Conservation (phyloP, 139 green algal genomes). For the Coccomyxa sp. region DNA sequence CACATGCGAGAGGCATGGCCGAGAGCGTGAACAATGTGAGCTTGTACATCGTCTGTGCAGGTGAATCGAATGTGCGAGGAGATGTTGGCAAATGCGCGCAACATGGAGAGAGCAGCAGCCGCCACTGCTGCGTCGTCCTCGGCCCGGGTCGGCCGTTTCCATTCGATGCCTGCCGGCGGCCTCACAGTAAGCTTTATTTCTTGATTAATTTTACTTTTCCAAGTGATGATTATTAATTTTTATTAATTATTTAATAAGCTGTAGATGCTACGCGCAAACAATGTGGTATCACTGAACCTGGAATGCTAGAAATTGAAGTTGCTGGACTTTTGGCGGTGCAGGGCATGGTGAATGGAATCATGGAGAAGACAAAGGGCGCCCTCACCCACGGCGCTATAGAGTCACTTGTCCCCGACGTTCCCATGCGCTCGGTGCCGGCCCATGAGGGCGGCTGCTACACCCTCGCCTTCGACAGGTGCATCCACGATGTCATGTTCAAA, state of each 20-base stretch:
- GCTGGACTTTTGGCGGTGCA: neutral
- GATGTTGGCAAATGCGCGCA: constrained; percentile 14
- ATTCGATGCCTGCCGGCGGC: neutral
- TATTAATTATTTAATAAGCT: too few relatives aligned
- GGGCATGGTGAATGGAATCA: neutral
- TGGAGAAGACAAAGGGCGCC: neutral
- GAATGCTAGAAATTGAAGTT: too few relatives aligned
- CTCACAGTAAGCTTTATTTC: neutral
- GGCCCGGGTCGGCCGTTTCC: neutral
- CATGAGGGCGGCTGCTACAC: constrained; percentile 53
- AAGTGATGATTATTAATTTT: too few relatives aligned
- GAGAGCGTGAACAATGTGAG: too few relatives aligned
- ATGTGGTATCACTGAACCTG: too few relatives aligned
- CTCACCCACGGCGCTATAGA: neutral
- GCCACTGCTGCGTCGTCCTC: neutral
- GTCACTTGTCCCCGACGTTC: neutral
- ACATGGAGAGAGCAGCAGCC: constrained; percentile 11
- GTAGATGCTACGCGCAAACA: too few relatives aligned
- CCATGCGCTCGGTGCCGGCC: constrained; percentile 11
- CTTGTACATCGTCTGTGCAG: neutral
- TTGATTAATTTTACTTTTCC: too few relatives aligned
- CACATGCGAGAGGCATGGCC: too few relatives aligned
- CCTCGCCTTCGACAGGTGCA: constrained; percentile 39
- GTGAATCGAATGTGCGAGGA: constrained; percentile 16
- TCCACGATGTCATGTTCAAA: neutral